A percentile compares a stretch with the other conserved stretches of the same genome.
Conservation (phyloP, 78 protist species). For the Cavenderia fasciculata region DNA sequence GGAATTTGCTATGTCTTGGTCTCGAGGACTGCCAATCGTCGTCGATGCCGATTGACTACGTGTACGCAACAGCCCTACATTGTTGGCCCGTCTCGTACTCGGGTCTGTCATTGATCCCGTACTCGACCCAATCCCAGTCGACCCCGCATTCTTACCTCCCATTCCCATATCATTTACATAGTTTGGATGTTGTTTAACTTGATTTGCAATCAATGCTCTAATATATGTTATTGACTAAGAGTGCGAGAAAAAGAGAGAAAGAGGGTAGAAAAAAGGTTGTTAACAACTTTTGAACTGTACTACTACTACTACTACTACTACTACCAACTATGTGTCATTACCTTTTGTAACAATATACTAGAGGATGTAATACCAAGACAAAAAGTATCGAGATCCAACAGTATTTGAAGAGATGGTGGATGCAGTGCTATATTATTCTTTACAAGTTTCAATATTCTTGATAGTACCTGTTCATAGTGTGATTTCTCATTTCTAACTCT, state of each 20-base stretch:
- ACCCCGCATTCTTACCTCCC: too few species aligned
- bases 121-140: too few species aligned
- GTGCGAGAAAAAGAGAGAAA: too few species aligned
- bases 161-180: too few species aligned
- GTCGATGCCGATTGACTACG: constrained; percentile 57
- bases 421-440: constrained; percentile 67
- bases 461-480: constrained; percentile 55
- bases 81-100: not conserved
- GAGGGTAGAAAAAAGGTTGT: too few species aligned
- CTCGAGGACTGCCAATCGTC: not conserved
- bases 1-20: not conserved
- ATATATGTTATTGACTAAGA: constrained; percentile 52
- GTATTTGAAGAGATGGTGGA: constrained; percentile 50
- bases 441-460: constrained; percentile 45
- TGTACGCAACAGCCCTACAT: constrained; percentile 12
- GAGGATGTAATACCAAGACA: not conserved
- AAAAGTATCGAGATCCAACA: constrained; percentile 35
- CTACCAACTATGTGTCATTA: too few species aligned
- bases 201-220: constrained; percentile 54
- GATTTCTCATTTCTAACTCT: constrained; percentile 67
- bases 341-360: constrained; percentile 9
- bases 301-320: too few species aligned
- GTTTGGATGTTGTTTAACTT: constrained; percentile 41
- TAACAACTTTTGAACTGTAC: too few species aligned
- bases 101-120: too few species aligned